Base-by-base conservation (phyloP, 2,329 filamentous ascomycete genomes). In the Alternaria ethzedia region DNA sequence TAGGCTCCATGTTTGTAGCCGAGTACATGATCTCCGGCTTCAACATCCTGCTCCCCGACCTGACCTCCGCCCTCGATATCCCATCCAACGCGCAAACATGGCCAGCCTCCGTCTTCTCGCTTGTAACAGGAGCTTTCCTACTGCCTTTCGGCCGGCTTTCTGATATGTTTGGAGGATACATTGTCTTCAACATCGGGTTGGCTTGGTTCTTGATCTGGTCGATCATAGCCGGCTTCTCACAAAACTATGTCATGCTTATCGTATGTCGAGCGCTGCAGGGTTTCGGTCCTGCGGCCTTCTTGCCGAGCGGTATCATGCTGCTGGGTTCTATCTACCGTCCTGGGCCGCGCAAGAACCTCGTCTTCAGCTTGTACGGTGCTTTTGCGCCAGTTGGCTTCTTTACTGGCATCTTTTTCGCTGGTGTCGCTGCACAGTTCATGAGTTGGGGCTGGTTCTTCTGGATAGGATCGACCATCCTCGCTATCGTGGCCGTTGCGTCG, bases 1-100 rank as follows among this genome's bases (percentile, higher is more conserved):
- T 89, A 12, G 85, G 87, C 65, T 89, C 88, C 49, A 89, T 90
- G 80, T 85, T 90, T 64, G 83, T 90, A 70, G 83, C 86, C 47
- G 91, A 94, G 80, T 94, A 90, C 79, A 91, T 90, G 74, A 86
- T 95, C 54, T 91, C 89, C 50, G 93, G 93, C 30, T 96, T 94
- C 72, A 88, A 85, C 61, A 82, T 89, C 63, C 80, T 95, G 25
- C 79, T 94, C 0, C 92, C 92, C 1, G 87, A 87, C 0, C 78
- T 96, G 4, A 83, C 88, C 11, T 74, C 78, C 11, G 84, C 87
- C 1, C 84, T 96, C 5, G 59, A 87, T 43, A 93, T 96, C 44
- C 87, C 91, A 0, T 85, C 89, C 47, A 86, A 89, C 41, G 88
- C 90, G 6, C 81, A 81, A 2, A 85, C 85, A 54, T 81, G 79